Evolutionary conservation across 768 basidiomycete genomes (phyloP), one percentile per base, ranked within the genome.

Genomic region (Termitomyces sp.): DNA sequence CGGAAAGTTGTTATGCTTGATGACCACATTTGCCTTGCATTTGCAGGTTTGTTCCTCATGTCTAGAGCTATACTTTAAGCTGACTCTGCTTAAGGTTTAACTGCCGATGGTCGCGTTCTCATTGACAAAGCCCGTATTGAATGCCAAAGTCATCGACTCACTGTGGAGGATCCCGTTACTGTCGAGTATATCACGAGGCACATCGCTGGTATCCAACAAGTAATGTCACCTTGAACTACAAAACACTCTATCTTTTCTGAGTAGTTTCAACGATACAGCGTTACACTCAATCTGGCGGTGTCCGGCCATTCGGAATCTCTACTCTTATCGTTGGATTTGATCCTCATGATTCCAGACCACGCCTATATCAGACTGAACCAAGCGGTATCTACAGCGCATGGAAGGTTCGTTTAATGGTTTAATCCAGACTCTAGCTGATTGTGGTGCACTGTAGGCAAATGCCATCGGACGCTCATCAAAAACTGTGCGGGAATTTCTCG

Each of bases 171-270:
- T 71, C 97, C 97, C 13, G 97, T 97, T 53, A 94, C 92, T 18
- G 91, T 99, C 32, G 97, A 99, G 72, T 99, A 98, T 70, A 98
- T 99, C 68, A 97, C 97, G 32, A 86, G 96, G 70, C 91, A 97
- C 75, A 90, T 99, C 70, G 97, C 97, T 56, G 93, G 95, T n/a
- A 93, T 98, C 64, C 96, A 99, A 75, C 97, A 99, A 83, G 96
- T 94, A 56, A 38, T 81, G 53, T 12, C 53, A 12, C 51, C 32
- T 57, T 55, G 18, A 18, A 40, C 30, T 41, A 30, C 51, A 26
- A 26, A 26, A 16, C 41, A 53, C 30, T 16, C 2, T 56, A 40
- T 36, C 14, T 14, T 38, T 32, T 38, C 33, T 32, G 14, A 38
- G 12, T 3, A 33, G 23, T n/a, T 5, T 20, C 3, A 13, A 40